These are phyloP conservation scores for Hypoxylon sp. DNA, from an alignment of 2,329 filamentous ascomycete genomes.

Conservation along the genomic window DNA sequence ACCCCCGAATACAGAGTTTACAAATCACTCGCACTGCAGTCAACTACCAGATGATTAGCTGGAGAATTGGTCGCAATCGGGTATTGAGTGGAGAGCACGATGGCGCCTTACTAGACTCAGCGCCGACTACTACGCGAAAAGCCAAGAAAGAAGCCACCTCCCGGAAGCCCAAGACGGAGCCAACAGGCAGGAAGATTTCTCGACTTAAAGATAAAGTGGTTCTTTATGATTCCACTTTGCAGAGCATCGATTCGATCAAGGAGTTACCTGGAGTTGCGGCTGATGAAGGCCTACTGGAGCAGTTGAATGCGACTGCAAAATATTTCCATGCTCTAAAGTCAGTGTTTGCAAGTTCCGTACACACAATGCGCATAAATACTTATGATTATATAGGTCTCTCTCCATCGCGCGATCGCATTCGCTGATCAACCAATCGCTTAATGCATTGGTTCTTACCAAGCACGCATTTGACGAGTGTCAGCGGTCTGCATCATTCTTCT, in stretches of 20 bases:
- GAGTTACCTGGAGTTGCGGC: conserved; percentile 92
- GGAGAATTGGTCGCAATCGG: conserved; percentile 93
- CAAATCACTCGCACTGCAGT: conserved; percentile 94
- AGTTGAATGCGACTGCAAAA: conserved; percentile 81
- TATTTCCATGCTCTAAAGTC: conserved; percentile 94
- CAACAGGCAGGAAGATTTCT: conserved; percentile 81
- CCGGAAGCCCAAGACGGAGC: conserved; percentile 63
- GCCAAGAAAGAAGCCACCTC: conserved; percentile 69
- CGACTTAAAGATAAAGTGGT: conserved; percentile 89
- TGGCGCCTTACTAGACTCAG: conserved; percentile 73
- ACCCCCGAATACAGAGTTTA: conserved; percentile 89
- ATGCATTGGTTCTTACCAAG: conserved; percentile 87
- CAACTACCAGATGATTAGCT: conserved; percentile 93
- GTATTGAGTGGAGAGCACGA: conserved; percentile 88
- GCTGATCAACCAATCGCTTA: conserved; percentile 78
- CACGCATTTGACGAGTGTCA: conserved; percentile 76
- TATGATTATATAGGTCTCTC: conserved; percentile 72
- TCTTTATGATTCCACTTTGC: conserved; percentile 90
- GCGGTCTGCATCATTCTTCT: conserved; percentile 64
- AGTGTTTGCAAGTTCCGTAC: conserved; percentile 49
- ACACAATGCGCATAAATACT: conserved; percentile 22
- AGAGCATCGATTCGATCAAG: conserved; percentile 91
- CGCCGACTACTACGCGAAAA: conserved; percentile 62
- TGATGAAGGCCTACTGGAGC: conserved; percentile 80
- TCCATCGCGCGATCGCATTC: conserved; percentile 89